phyloP scores from a whole-genome alignment of 495 filamentous ascomycete genomes.

The Aspergillus cristatus region DNA sequence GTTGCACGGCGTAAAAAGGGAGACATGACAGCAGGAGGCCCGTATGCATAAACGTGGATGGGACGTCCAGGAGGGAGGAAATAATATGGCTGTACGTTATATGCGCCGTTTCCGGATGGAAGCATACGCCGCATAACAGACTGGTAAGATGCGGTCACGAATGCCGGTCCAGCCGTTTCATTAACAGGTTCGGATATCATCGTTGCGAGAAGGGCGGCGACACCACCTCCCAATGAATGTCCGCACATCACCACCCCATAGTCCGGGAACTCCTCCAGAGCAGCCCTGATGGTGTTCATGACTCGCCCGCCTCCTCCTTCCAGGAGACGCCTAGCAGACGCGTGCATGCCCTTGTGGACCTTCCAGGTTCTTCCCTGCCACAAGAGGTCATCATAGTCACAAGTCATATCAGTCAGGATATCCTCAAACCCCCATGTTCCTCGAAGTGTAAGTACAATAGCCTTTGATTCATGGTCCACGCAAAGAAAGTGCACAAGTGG shows the following conservation, averaged over 20 bases:
- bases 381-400: constrained; percentile 64
- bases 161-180: constrained; percentile 43
- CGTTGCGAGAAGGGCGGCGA: constrained; percentile 64
- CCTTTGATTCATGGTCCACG: constrained; percentile 68
- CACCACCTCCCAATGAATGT: constrained; percentile 68
- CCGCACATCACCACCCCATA: constrained; percentile 72
- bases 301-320: constrained; percentile 56
- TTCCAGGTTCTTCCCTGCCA: constrained; percentile 61
- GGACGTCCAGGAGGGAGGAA: constrained; percentile 56
- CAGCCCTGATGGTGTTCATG: constrained; percentile 58
- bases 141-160: constrained; percentile 38
- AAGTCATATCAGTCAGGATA: constrained; percentile 71
- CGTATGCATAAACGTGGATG: constrained; percentile 74
- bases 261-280: constrained; percentile 58
- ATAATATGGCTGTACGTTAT: constrained; percentile 20
- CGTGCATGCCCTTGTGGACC: constrained; percentile 78
- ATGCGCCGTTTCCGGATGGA: constrained; percentile 18
- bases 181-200: constrained; percentile 57
- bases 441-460: constrained; percentile 65
- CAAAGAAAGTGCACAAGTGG: constrained; percentile 73
- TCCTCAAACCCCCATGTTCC: constrained; percentile 77
- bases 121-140: constrained; percentile 29
- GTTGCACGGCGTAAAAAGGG: constrained; percentile 62
- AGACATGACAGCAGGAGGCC: constrained; percentile 65
- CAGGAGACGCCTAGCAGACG: constrained; percentile 61